These are phyloP conservation scores for Macrolepiota fuliginosa DNA, from an alignment of 768 basidiomycete species.

Conservation along the genomic window DNA sequence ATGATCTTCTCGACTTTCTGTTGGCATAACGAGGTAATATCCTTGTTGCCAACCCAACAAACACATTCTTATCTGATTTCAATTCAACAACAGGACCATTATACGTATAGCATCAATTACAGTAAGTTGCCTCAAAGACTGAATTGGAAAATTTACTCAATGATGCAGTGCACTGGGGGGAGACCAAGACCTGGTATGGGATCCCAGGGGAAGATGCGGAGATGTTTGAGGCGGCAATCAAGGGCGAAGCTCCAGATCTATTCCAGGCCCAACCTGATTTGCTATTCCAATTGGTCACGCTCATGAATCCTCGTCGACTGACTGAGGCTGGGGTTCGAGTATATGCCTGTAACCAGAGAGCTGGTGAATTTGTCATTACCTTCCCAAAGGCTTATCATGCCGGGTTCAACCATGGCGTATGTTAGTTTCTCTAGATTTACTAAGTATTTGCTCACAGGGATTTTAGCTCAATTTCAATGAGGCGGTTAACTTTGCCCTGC, in stretches of 20 bases:
- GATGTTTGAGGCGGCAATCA: conserved; percentile 95
- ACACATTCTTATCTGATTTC: neutral
- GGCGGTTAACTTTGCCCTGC: conserved; percentile 96
- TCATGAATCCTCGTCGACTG: conserved; percentile 92
- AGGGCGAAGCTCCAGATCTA: conserved; percentile 92
- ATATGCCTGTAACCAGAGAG: conserved; percentile 92
- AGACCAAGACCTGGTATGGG: conserved; percentile 99
- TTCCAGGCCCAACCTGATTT: conserved; percentile 98
- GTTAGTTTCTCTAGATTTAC: conserved; percentile 27
- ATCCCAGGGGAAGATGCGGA: conserved; percentile 95
- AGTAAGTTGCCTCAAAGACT: conserved; percentile 51
- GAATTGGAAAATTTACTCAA: conserved; percentile 18
- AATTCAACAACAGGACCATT: conserved; percentile 71
- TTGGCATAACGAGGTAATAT: conserved; percentile 95
- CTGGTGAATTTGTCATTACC: conserved; percentile 97
- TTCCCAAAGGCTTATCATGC: conserved; percentile 98
- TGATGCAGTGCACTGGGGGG: conserved; percentile 92
- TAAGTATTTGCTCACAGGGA: conserved; percentile 19
- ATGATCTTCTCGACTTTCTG: conserved; percentile 99
- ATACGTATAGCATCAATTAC: conserved; percentile 94
- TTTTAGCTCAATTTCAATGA: conserved; percentile 95
- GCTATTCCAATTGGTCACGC: conserved; percentile 94
- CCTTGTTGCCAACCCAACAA: conserved; percentile 14
- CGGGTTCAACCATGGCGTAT: conserved; percentile 96
- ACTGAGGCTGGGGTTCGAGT: conserved; percentile 88